Percentiles rank a stretch among this genome's conserved stretches.
Conservation (phyloP, 192 early-diverging fungal genomes). For the Piromyces sp. region DNA sequence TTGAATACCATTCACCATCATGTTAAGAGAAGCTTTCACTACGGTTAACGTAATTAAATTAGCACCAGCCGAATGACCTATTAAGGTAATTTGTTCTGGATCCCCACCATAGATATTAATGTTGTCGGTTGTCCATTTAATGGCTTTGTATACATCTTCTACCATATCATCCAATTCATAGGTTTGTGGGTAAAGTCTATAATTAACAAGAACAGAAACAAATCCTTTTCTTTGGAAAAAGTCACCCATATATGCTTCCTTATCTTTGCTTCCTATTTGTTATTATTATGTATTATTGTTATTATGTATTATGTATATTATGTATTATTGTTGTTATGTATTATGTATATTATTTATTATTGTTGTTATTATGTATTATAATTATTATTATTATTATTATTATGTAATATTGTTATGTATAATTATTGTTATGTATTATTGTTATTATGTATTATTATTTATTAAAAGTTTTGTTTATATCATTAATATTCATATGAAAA, state of each 20-base stretch:
- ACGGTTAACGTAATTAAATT: not conserved
- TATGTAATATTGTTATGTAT: too few species aligned
- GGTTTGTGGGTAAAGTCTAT: not conserved
- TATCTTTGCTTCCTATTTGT: too few species aligned
- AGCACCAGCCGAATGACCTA: not conserved
- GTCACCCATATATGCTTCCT: not conserved
- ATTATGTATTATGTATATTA: too few species aligned
- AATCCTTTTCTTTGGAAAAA: not conserved
- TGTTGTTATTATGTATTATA: too few species aligned
- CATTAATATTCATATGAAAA: too few species aligned
- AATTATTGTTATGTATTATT: too few species aligned
- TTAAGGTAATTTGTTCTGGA: not conserved
- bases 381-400: too few species aligned
- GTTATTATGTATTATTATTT: too few species aligned
- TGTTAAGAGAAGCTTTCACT: not conserved
- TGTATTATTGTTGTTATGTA: too few species aligned
- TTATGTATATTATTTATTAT: too few species aligned
- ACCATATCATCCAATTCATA: not conserved
- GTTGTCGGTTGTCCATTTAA: not conserved
- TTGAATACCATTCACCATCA: not conserved
- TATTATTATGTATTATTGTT: too few species aligned
- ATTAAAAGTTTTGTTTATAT: too few species aligned
- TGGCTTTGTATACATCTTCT: not conserved
- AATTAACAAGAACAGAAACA: not conserved
- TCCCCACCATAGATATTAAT: not conserved